These are phyloP conservation scores for Podaxis pistillaris DNA, from an alignment of 768 basidiomycete genomes.

Conservation along the genomic window DNA sequence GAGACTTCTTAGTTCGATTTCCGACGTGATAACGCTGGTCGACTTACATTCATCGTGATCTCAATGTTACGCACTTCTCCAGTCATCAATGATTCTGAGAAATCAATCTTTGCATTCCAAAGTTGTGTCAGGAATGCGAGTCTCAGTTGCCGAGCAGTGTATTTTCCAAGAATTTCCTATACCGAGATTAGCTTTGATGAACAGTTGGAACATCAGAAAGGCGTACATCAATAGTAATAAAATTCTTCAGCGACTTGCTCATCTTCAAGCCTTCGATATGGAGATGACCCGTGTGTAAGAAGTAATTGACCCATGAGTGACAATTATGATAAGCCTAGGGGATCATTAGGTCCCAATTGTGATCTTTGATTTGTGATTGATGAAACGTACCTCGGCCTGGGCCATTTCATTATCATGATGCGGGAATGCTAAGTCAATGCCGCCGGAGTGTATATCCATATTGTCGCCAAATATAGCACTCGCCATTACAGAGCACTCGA, in stretches of 20 bases:
- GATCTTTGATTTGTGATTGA: conserved; percentile 3
- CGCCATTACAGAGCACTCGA: conserved; percentile 99
- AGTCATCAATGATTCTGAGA: conserved; percentile 86
- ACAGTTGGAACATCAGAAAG: background rate
- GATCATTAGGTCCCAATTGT: conserved; percentile 11
- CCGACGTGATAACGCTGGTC: background rate
- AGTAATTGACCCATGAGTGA: conserved; percentile 96
- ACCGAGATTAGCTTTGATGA: conserved; percentile 11
- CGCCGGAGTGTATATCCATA: conserved; percentile 98
- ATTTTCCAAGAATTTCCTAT: conserved; percentile 83
- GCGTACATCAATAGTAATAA: conserved; percentile 91
- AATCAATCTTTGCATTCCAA: conserved; percentile 94
- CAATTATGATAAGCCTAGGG: conserved; percentile 89
- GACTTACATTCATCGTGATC: conserved; percentile 75
- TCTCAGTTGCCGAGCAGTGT: conserved; percentile 85
- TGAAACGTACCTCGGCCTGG: conserved; percentile 77
- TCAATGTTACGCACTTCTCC: conserved; percentile 88
- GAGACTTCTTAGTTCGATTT: conserved; percentile 5
- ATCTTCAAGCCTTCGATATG: conserved; percentile 99
- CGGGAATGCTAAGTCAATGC: conserved; percentile 96
- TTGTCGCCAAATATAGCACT: conserved; percentile 83
- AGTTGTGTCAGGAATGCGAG: conserved; percentile 87
- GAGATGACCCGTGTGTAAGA: conserved; percentile 96
- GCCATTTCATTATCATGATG: conserved; percentile 99
- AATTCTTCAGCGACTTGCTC: conserved; percentile 99